Evolutionary conservation across 2,329 filamentous ascomycete genomes (phyloP).

Genomic region (Xylaria digitata): DNA sequence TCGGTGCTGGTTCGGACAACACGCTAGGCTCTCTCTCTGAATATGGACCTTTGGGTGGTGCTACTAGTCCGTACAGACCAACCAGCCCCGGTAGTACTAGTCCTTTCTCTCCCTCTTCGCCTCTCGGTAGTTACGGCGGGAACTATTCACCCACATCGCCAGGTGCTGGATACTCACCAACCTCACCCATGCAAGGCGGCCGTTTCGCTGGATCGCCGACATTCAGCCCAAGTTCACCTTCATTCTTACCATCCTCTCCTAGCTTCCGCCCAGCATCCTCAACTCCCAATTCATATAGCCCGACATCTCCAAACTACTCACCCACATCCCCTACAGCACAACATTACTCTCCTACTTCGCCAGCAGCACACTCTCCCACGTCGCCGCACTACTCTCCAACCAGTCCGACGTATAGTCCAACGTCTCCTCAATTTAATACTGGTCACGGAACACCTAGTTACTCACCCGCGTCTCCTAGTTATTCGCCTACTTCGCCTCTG

Average conservation of each 20-base stretch:
- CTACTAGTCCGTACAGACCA: slow-evolving; percentile 73
- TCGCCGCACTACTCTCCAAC: slow-evolving; percentile 79
- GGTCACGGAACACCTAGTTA: slow-evolving; percentile 69
- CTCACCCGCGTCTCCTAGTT: slow-evolving; percentile 78
- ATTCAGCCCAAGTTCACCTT: slow-evolving; percentile 72
- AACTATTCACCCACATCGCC: slow-evolving; percentile 84
- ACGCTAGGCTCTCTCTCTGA: slow-evolving; percentile 73
- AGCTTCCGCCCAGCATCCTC: slow-evolving; percentile 56
- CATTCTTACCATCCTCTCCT: slow-evolving; percentile 66
- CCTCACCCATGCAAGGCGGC: slow-evolving; percentile 71
- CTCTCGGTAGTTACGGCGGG: slow-evolving; percentile 65
- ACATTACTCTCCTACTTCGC: slow-evolving; percentile 77
- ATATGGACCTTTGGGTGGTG: slow-evolving; percentile 63
- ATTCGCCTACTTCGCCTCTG: slow-evolving; percentile 78
- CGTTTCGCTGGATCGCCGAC: slow-evolving; percentile 69
- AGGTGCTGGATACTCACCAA: slow-evolving; percentile 79
- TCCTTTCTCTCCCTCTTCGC: slow-evolving; percentile 77
- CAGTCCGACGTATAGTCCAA: slow-evolving; percentile 78
- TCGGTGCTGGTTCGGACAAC: slow-evolving; percentile 77
- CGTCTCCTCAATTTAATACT: slow-evolving; percentile 66
- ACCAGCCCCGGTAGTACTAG: slow-evolving; percentile 78
- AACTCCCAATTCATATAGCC: slow-evolving; percentile 69
- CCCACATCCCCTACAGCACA: slow-evolving; percentile 69
- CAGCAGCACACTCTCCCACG: slow-evolving; percentile 78
- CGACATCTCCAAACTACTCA: slow-evolving; percentile 73